Evolutionary conservation across 345 rosid species (phyloP).

Genomic region (Aurinia saxatilis): DNA sequence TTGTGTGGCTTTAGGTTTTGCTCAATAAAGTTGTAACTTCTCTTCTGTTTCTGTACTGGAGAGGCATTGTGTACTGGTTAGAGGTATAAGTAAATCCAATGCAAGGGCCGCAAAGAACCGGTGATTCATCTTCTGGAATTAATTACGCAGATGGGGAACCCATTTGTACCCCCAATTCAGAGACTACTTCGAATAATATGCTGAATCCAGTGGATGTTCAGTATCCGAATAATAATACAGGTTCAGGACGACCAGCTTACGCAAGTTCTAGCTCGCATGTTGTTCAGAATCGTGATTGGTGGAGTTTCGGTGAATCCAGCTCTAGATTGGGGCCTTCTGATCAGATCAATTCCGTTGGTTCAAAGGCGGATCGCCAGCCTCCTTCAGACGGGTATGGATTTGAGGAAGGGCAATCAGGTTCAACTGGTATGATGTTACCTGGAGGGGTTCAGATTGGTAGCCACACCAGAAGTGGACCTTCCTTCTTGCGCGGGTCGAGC

Average conservation of each 20-base stretch:
- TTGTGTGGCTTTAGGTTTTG: constrained; percentile 15
- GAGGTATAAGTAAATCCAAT: constrained; percentile 4
- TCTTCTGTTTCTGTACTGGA: background rate
- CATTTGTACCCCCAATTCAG: constrained; percentile 18
- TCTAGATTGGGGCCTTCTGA: constrained; percentile 40
- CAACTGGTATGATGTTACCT: constrained; percentile 3
- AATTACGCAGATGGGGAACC: constrained; percentile 21
- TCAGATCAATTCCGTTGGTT: constrained; percentile 38
- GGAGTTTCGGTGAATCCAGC: constrained; percentile 65
- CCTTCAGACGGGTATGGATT: constrained; percentile 25
- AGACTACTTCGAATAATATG: constrained; percentile 24
- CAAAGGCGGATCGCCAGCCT: constrained; percentile 47
- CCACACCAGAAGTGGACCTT: constrained; percentile 36
- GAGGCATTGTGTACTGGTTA: constrained; percentile 2
- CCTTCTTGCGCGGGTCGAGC: constrained; percentile 47
- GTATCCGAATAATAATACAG: constrained; percentile 8
- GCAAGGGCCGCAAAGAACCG: constrained; percentile 25
- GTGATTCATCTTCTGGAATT: constrained; percentile 20
- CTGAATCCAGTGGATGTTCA: constrained; percentile 46
- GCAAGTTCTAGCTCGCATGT: constrained; percentile 32
- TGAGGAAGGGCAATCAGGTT: constrained; percentile 19
- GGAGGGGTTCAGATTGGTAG: constrained; percentile 22
- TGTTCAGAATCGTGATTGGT: constrained; percentile 40
- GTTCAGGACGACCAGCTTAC: constrained; percentile 29
- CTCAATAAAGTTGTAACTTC: background rate